Base-by-base conservation (phyloP, 805 yeast genomes). In the Kluyveromyces dobzhanskii region DNA sequence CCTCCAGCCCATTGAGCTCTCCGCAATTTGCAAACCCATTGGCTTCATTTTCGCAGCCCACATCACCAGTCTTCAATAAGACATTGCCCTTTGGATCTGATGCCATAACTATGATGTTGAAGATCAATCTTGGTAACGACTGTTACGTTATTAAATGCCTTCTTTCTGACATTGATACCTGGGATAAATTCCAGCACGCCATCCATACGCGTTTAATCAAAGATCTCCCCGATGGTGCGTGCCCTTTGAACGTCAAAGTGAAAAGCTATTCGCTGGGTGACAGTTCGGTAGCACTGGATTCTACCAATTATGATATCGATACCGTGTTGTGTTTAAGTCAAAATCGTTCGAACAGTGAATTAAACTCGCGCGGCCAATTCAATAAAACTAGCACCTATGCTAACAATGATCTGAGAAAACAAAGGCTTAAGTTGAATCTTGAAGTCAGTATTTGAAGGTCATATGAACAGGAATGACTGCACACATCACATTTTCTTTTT, bases 81-180 rank as follows among this genome's bases (percentile, higher is more conserved):
- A 21, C 9, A 6, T 21, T 9, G 9, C 9, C 17, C 12, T 23
- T 8, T 30, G 13, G 12, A 4, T 10, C 13, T 8, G 18, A 17
- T n/a, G 27, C n/a, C 3, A 17, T 17, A 14, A 16, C 30, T 17
- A 37, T 50, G 2, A 52, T 50, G 33, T 35, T 53, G n/a, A 53
- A 53, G 38, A 44, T 49, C 7, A 34, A 46, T 16, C 41, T 44
- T 28, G 32, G 45, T 23, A 49, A 42, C 14, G 56, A 53, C 24
- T 54, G 49, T 35, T 48, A 48, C 35, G 55, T 42, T 8, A 32
- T 47, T 8, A 54, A 50, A 42, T 43, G 53, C 24, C 29, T 30
- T 4, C 17, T 30, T 2, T 26, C 36, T 4, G 51, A 47, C 11
- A 32, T 54, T 8, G 35, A 43, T 9, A 37, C 43, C 16, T 35